Conservation (phyloP, 345 rosid genomes). For the Gossypium arboreum region DNA sequence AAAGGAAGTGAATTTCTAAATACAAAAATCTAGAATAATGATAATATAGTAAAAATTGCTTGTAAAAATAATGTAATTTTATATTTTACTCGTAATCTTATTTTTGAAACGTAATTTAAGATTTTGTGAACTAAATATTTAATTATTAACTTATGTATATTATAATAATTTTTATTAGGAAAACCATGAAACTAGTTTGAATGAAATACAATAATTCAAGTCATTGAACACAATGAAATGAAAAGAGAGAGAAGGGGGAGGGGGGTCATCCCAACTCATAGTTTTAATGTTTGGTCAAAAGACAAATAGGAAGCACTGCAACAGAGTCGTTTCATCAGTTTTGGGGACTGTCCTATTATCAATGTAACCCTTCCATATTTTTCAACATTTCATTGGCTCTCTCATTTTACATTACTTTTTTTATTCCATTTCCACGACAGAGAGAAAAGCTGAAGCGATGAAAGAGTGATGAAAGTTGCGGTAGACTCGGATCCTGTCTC, state of each 20-base stretch:
- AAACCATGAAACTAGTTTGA: too few species aligned
- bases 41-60: too few species aligned
- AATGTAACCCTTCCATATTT: background rate
- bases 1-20: too few species aligned
- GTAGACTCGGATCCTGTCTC: slow-evolving; percentile 2
- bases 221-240: too few species aligned
- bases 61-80: too few species aligned
- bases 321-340: background rate
- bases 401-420: background rate
- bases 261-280: background rate
- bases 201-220: too few species aligned
- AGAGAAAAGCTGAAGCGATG: background rate
- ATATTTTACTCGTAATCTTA: too few species aligned
- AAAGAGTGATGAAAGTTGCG: background rate
- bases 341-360: background rate
- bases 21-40: too few species aligned
- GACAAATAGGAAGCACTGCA: background rate
- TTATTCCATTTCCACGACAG: background rate
- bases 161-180: too few species aligned
- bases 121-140: too few species aligned
- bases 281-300: background rate
- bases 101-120: too few species aligned
- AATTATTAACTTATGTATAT: too few species aligned
- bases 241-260: background rate
- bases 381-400: background rate